phyloP scores from a whole-genome alignment of 164 flowering plant species.

The Protea cynaroides region DNA sequence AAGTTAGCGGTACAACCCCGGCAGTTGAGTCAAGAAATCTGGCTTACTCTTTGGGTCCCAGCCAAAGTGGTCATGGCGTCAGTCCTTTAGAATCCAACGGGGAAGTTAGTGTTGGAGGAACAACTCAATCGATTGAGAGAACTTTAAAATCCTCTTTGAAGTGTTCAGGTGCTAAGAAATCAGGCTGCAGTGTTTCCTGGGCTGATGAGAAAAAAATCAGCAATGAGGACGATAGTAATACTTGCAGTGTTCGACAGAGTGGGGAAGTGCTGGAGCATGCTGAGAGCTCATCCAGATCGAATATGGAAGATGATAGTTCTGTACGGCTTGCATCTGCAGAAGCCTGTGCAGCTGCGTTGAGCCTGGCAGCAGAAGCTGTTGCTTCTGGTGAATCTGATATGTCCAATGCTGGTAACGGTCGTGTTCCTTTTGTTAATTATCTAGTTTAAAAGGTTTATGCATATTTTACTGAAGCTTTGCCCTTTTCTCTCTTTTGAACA shows the following conservation, averaged over 20 bases:
- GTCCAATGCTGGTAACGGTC: slow-evolving; percentile 53
- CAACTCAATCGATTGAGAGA: slow-evolving; percentile 16
- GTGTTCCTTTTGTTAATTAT: slow-evolving; percentile 1
- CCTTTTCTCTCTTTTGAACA: not conserved
- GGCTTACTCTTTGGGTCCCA: slow-evolving; percentile 13
- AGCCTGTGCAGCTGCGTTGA: slow-evolving; percentile 73
- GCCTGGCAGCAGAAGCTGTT: slow-evolving; percentile 71
- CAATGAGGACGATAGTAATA: slow-evolving; percentile 19
- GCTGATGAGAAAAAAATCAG: slow-evolving; percentile 58
- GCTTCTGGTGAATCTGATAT: slow-evolving; percentile 58
- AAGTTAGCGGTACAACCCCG: not conserved
- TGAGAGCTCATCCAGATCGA: slow-evolving; percentile 10
- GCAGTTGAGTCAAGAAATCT: slow-evolving; percentile 7
- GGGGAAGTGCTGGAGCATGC: slow-evolving; percentile 16
- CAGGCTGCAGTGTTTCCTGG: slow-evolving; percentile 63
- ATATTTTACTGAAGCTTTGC: not conserved
- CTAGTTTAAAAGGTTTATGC: not conserved
- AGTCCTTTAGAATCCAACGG: slow-evolving; percentile 14
- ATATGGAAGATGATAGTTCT: slow-evolving; percentile 22
- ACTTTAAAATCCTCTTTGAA: slow-evolving; percentile 55
- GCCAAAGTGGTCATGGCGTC: slow-evolving; percentile 13
- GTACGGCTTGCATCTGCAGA: slow-evolving; percentile 64
- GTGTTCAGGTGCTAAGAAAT: slow-evolving; percentile 42
- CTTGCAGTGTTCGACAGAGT: slow-evolving; percentile 35
- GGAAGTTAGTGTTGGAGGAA: slow-evolving; percentile 14